Evolutionary conservation across 306 rosid species (phyloP).

Genomic region (Sophora flavescens): DNA sequence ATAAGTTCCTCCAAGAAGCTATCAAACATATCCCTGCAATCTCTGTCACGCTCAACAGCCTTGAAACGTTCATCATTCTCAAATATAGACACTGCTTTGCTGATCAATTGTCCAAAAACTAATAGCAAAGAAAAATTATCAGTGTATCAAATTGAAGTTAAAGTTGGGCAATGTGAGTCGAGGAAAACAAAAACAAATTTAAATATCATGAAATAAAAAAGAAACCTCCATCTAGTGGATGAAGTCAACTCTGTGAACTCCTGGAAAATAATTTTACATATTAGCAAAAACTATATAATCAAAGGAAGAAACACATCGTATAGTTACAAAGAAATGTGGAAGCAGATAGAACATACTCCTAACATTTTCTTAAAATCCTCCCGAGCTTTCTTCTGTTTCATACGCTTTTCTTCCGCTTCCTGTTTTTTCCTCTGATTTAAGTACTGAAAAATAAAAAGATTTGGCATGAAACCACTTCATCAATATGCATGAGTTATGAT

Average conservation of each 20-base stretch:
- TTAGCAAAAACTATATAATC: constrained; percentile 37
- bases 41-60: constrained; percentile 91
- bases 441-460: constrained; percentile 62
- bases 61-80: constrained; percentile 89
- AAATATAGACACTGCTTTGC: constrained; percentile 78
- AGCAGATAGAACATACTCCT: constrained; percentile 68
- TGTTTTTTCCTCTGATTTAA: constrained; percentile 80
- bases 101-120: constrained; percentile 48
- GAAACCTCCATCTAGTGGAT: constrained; percentile 88
- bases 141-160: constrained; percentile 26
- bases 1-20: constrained; percentile 75
- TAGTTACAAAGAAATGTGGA: constrained; percentile 35
- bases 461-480: constrained; percentile 2
- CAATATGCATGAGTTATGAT: background rate
- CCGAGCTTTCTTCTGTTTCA: constrained; percentile 79
- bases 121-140: constrained; percentile 38
- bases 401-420: constrained; percentile 83
- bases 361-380: constrained; percentile 91
- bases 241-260: constrained; percentile 81
- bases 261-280: constrained; percentile 55
- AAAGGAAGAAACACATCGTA: constrained; percentile 36
- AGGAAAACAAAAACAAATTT: constrained; percentile 3
- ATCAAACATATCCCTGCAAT: constrained; percentile 84
- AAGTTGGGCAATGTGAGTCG: constrained; percentile 8
- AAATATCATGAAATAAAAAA: constrained; percentile 40